phyloP scores from a whole-genome alignment of 2,329 filamentous ascomycete species.

The Chrysosporium queenslandicum region DNA sequence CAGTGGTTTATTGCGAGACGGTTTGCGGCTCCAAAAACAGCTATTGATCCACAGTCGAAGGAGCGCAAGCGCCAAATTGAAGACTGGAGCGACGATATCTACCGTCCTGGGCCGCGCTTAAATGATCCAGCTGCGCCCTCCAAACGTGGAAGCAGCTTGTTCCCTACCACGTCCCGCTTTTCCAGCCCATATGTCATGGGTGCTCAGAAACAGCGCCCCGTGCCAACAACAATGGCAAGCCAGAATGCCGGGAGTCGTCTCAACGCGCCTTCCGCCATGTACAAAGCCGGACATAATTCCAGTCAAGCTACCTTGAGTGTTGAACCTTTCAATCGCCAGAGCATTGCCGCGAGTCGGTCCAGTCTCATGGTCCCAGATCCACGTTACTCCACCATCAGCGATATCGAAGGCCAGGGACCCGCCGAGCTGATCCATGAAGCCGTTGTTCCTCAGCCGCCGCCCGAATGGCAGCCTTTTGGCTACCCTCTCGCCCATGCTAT shows the following conservation, averaged over 20 bases:
- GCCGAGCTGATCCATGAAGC: constrained; percentile 93
- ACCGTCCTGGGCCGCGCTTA: constrained; percentile 75
- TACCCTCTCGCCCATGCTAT: constrained; percentile 89
- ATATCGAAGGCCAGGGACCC: constrained; percentile 65
- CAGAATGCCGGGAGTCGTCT: constrained; percentile 68
- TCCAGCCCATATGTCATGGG: constrained; percentile 71
- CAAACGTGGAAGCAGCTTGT: constrained; percentile 76
- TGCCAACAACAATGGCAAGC: constrained; percentile 88
- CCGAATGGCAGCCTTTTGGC: constrained; percentile 95
- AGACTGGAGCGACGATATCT: constrained; percentile 96
- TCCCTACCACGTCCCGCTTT: constrained; percentile 90
- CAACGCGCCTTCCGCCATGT: constrained; percentile 54
- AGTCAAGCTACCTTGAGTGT: constrained; percentile 48
- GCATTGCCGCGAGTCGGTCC: constrained; percentile 34
- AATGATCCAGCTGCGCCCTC: constrained; percentile 62
- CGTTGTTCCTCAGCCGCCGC: constrained; percentile 89
- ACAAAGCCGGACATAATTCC: constrained; percentile 48
- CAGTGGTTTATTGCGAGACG: constrained; percentile 90
- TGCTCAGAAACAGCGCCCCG: constrained; percentile 43
- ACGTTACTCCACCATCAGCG: constrained; percentile 47
- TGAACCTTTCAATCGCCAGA: constrained; percentile 33
- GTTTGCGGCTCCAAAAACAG: constrained; percentile 77
- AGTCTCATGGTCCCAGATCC: constrained; percentile 53
- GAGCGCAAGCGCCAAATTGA: constrained; percentile 89
- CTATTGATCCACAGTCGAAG: constrained; percentile 68